Evolutionary conservation across 495 filamentous ascomycete species (phyloP).

Genomic region (Penicillium salamii): DNA sequence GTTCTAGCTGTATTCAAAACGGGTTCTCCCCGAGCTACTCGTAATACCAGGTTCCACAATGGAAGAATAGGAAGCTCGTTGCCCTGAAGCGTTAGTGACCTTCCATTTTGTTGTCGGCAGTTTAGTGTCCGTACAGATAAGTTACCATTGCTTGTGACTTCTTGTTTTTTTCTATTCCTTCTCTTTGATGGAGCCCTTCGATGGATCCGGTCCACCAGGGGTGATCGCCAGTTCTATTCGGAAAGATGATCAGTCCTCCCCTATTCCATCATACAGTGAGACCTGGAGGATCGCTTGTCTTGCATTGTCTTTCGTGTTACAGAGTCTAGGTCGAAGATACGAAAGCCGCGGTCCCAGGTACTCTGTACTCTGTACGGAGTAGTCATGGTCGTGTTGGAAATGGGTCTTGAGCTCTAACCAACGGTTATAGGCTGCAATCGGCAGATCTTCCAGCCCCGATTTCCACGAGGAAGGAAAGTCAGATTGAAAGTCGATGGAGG

Average conservation of each 20-base stretch:
- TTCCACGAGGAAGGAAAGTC: constrained; percentile 8
- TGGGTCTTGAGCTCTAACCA: constrained; percentile 3
- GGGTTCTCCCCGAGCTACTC: constrained; percentile 15
- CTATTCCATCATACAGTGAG: too few species aligned
- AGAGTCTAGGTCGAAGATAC: too few species aligned
- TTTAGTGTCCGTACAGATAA: neutral
- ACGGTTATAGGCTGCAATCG: constrained; percentile 1
- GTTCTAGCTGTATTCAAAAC: constrained; percentile 30
- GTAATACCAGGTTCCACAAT: constrained; percentile 17
- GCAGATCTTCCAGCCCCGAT: constrained; percentile 5
- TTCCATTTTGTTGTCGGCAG: neutral
- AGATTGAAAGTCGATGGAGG: neutral
- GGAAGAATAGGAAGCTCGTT: constrained; percentile 25
- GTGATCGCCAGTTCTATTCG: neutral
- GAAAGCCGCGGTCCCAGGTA: too few species aligned
- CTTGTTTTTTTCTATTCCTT: neutral
- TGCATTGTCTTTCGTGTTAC: neutral
- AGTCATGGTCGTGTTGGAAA: constrained; percentile 3
- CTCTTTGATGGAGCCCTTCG: neutral
- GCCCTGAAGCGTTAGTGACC: neutral
- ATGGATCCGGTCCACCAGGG: neutral
- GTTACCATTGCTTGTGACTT: neutral
- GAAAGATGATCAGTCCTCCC: neutral
- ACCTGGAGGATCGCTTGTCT: neutral
- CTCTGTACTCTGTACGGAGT: too few species aligned